Evolutionary conservation across 768 basidiomycete species (phyloP), one percentile per base, ranked within the genome.

Genomic region (Collybia sp.): DNA sequence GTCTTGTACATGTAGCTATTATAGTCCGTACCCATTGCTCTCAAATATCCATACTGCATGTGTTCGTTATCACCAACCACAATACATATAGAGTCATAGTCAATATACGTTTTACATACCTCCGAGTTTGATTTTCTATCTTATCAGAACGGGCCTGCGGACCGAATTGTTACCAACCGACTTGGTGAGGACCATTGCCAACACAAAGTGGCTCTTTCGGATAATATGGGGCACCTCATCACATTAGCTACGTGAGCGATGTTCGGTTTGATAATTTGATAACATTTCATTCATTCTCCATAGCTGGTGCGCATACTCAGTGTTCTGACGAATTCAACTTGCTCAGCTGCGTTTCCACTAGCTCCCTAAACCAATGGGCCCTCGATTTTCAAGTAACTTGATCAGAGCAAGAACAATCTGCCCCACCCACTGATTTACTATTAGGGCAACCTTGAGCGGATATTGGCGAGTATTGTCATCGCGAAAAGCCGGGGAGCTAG

Each of bases 321-420:
- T 38, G 44, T 40, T 45, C 18, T 44, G 2, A 16, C 44, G 16
- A 45, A 40, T 12, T 45, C 16, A n/a, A n/a, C 6, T 42, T 15
- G 1, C 44, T 53, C 11, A 51, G 39, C 31, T 18, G 31, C 35
- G 17, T 48, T 30, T 45, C 54, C 8, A 8, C 25, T 25, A 95
- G 93, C 62, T 93, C 93, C 12, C 72, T 99, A 20, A 95, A 97
- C 58, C 95, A 99, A 66, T 97, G 95, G 93, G 89, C 96, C 6
- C 68, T 98, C 33, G 95, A 97, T 63, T 97, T 97, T 51, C 83
- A 94, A 60, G 93, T 87, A 57, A 50, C 70, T 51, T 12, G 20
- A 10, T 12, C 20, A 35, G 5, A 2, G 8, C 38, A 35, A 19
- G n/a, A 19, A 8, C 39, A 39, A 35, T 12, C 10, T 38, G 16